A percentile compares a stretch with the other conserved stretches of the same genome.
phyloP scores from a whole-genome alignment of 768 basidiomycete species.

The Agrocybe pediades region DNA sequence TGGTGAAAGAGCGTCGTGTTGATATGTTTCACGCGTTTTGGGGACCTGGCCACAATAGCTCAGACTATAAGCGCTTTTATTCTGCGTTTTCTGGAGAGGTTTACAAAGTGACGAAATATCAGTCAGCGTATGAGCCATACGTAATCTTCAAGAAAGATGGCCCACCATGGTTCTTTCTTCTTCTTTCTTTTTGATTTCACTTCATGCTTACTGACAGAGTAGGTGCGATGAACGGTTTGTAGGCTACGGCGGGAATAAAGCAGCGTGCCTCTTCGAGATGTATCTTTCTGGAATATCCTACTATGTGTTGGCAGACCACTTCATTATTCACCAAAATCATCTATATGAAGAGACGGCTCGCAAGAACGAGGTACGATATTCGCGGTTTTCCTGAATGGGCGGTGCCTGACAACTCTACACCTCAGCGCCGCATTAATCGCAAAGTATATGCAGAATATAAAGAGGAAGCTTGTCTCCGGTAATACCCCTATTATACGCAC shows the following conservation, averaged over 20 bases:
- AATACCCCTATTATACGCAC: constrained; percentile 21
- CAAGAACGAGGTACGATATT: constrained; percentile 58
- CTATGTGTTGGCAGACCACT: constrained; percentile 85
- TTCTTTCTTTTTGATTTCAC: neutral
- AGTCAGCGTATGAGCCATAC: constrained; percentile 88
- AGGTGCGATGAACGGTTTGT: constrained; percentile 93
- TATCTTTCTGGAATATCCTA: constrained; percentile 84
- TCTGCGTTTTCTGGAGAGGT: constrained; percentile 60
- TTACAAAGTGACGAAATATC: constrained; percentile 77
- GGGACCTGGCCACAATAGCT: constrained; percentile 79
- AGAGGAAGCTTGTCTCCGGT: constrained; percentile 66
- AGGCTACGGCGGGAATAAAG: constrained; percentile 92
- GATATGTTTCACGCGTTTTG: constrained; percentile 80
- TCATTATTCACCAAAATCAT: constrained; percentile 87
- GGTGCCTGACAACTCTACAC: neutral
- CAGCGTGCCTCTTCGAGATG: constrained; percentile 90
- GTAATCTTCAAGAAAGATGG: constrained; percentile 78
- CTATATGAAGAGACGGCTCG: constrained; percentile 76
- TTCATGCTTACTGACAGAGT: constrained; percentile 4
- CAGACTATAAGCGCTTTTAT: constrained; percentile 75
- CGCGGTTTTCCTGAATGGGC: neutral
- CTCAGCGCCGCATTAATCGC: constrained; percentile 72
- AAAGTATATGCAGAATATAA: constrained; percentile 79
- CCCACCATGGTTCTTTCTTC: constrained; percentile 60
- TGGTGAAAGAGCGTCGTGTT: constrained; percentile 58